Base-by-base conservation (phyloP, 2,329 filamentous ascomycete species). In the Neoscytalidium dimidiatum region DNA sequence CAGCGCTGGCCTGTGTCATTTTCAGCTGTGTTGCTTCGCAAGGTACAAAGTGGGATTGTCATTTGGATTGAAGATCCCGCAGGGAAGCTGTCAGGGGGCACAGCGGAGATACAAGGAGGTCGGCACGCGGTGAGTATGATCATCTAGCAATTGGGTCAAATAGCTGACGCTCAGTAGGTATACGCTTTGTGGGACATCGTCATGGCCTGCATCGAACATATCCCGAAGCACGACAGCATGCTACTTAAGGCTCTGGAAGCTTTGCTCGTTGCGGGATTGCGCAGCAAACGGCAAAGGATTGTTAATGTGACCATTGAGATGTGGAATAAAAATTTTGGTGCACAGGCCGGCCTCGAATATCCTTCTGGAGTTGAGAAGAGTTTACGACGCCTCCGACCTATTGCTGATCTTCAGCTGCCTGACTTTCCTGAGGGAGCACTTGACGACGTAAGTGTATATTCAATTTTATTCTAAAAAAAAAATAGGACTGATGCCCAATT, bases 291-390 rank as follows among this genome's bases (percentile, higher is more conserved):
- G 67, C 80, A 78, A 52, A 76, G 74, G 3, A 80, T 85, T 9
- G 81, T 82, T 11, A 85, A 85, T 51, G 73, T 73, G 3, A 84
- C 86, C 1, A 81, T 88, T 28, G 72, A 77, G 17, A 82, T 85
- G 67, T 97, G 92, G 92, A 94, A 93, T 69, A 74, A 77, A 0
- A 84, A 88, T 0, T 92, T 92, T 71, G 88, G 88, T 21, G 79
- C 84, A 17, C 83, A 85, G 43, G 80, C 86, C 3, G 78, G 79
- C 4, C 72, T 92, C 1, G 78, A 85, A 26, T 94, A 92, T 75
- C 90, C 92, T 0, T 76, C 84, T 11, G 80, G 80, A 31, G 80
- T 97, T 4, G 87, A 88, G 69, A 76, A 81, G 2, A 84, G 88
- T 1, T 79, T 97, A 35, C 80, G 85, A 28, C 85, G 84, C 17